Base-by-base conservation (phyloP, 164 flowering plant genomes). In the Chimonanthus praecox region DNA sequence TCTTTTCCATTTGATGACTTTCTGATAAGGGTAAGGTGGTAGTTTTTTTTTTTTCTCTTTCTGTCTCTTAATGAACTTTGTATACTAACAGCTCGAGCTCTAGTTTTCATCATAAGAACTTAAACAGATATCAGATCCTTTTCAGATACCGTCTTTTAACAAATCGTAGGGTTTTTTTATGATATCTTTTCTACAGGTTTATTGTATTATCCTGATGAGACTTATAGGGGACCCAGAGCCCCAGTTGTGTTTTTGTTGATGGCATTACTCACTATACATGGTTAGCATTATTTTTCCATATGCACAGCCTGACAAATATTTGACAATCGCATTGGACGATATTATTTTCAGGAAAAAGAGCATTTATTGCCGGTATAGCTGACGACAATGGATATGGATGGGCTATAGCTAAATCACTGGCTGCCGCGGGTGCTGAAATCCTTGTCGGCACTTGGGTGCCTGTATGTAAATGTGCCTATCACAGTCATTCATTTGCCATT, bases 331-430 rank as follows among this genome's bases (percentile, higher is more conserved):
- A 54, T 66, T 66, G 16, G 33, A 44, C 44, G 21, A 7, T 70
- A n/a, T 54, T 43, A 44, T 63, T 75, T 79, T 65, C 77, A 93
- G 99, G 99, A 75, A 95, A 93, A 82, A 85, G 89, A 70, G 99
- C 99, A 72, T 95, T 93, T 83, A 86, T 95, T 75, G 99, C 99
- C 77, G 98, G 98, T 72, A 80, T 92, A 71, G 98, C 98, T 79
- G 99, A 93, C 88, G 99, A 93, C 76, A 90, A 88, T 80, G 98
- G 98, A 47, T 93, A 95, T 83, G 98, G 98, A 68, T 95, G 99
- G 99, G 99, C 97, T n/a, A 95, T 95, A 44, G 99, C 99, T 63
- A 95, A 93, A 78, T 90, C 98, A 75, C 94, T 95, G 49, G 99
- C 99, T 79, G 97, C 99, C 76, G 98, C 99, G 0, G 99, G 99